Evolutionary conservation across 2,329 filamentous ascomycete species (phyloP).

Genomic region (Tetracladium maxilliforme): DNA sequence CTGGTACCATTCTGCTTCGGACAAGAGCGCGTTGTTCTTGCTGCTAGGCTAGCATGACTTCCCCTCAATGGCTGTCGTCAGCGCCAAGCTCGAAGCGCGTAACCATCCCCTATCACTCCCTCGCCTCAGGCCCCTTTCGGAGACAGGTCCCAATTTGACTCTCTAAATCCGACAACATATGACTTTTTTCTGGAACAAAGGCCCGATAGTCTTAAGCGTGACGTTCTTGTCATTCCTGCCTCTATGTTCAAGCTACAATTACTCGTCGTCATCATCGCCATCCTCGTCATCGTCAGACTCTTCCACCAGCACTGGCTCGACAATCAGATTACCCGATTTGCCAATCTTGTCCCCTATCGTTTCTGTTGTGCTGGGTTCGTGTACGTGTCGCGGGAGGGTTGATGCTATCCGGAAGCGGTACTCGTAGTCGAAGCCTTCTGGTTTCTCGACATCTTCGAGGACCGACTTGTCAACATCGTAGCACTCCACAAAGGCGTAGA

Average conservation of each 20-base stretch:
- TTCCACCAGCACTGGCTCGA: slow-evolving; percentile 52
- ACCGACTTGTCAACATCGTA: slow-evolving; percentile 43
- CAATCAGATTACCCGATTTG: slow-evolving; percentile 74
- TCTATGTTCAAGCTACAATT: slow-evolving; percentile 1
- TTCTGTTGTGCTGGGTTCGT: slow-evolving; percentile 49
- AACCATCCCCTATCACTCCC: too few relatives aligned
- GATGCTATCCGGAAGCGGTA: slow-evolving; percentile 80
- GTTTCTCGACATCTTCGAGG: slow-evolving; percentile 22
- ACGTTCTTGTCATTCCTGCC: too few relatives aligned
- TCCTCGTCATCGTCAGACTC: slow-evolving; percentile 14
- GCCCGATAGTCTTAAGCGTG: too few relatives aligned
- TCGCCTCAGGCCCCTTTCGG: too few relatives aligned
- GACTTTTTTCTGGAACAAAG: too few relatives aligned
- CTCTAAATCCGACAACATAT: too few relatives aligned
- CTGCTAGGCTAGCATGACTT: too few relatives aligned
- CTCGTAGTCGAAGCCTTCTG: slow-evolving; percentile 59
- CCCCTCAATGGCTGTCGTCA: too few relatives aligned
- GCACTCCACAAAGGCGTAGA: slow-evolving; percentile 95
- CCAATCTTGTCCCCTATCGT: slow-evolving; percentile 64
- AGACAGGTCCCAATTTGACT: too few relatives aligned
- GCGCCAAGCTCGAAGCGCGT: too few relatives aligned
- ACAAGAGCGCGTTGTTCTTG: too few relatives aligned
- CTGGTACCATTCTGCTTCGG: too few relatives aligned
- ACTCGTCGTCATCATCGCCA: slow-evolving; percentile 2
- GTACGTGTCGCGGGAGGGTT: slow-evolving; percentile 72